Conservation (phyloP, 75 land plant species). For the Sequoiadendron giganteum region DNA sequence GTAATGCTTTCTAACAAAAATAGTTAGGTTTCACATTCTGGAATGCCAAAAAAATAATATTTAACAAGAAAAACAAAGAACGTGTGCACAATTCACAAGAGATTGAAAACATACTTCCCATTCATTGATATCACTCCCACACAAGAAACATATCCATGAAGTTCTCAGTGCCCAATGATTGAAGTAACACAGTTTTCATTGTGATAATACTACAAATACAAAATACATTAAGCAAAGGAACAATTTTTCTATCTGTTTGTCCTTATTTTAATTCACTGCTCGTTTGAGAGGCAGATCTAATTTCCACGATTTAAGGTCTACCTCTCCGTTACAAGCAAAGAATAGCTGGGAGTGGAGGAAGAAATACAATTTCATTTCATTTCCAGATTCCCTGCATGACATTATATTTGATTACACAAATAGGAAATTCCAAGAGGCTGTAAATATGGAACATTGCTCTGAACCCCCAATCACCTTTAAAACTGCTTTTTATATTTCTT, state of each 20-base stretch:
- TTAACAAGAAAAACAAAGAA: not conserved
- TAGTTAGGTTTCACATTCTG: not conserved
- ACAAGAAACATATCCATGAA: not conserved
- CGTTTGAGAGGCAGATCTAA: not conserved
- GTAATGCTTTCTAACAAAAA: not conserved
- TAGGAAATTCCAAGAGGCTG: not conserved
- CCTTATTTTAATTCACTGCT: not conserved
- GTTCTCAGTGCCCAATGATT: slow-evolving; percentile 2
- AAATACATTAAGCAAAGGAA: not conserved
- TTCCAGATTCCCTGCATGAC: not conserved
- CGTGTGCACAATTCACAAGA: not conserved
- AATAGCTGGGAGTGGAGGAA: not conserved
- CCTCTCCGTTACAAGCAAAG: not conserved
- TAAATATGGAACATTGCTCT: not conserved
- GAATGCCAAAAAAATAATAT: not conserved
- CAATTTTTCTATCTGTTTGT: not conserved
- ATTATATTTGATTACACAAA: not conserved
- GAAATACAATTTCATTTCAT: not conserved
- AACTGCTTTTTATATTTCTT: slow-evolving; percentile 37
- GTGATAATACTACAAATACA: not conserved
- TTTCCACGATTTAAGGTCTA: not conserved
- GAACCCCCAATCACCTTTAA: not conserved
- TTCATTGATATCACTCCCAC: not conserved
- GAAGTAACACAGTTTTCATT: not conserved
- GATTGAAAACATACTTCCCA: not conserved